Evolutionary conservation across 2,329 filamentous ascomycete species (phyloP).

Genomic region (Trichoderma sp.): DNA sequence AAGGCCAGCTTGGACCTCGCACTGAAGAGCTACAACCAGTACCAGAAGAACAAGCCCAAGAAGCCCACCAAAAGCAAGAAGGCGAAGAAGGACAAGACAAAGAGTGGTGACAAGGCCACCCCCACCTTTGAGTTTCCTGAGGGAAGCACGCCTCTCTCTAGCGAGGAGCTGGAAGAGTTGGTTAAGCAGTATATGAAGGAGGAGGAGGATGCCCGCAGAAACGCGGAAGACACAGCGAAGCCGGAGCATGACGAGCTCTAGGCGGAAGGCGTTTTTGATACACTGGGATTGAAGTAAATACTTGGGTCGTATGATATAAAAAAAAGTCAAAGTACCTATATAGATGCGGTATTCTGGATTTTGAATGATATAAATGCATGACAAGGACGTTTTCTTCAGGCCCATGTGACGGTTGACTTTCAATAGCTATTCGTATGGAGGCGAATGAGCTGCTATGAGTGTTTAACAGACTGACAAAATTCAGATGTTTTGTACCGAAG

Average conservation of each 20-base stretch:
- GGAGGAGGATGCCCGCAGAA: conserved; percentile 31
- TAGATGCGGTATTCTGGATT: conserved; percentile 7
- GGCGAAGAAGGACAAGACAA: conserved; percentile 42
- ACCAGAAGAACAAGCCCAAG: conserved; percentile 47
- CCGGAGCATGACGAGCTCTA: conserved; percentile 41
- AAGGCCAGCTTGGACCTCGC: conserved; percentile 70
- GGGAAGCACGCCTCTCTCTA: conserved; percentile 38
- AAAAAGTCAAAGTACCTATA: conserved; percentile 5
- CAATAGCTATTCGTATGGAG: neutral
- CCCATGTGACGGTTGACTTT: neutral
- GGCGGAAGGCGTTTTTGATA: conserved; percentile 14
- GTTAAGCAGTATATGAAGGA: conserved; percentile 38
- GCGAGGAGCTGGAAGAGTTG: conserved; percentile 56
- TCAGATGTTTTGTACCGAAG: neutral
- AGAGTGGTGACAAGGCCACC: conserved; percentile 37
- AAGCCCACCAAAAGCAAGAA: conserved; percentile 47
- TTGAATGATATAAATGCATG: neutral
- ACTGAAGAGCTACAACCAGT: conserved; percentile 63
- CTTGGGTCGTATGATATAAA: conserved; percentile 1
- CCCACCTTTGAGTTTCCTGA: conserved; percentile 44
- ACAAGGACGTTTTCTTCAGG: neutral
- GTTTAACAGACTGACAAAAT: neutral
- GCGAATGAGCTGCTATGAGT: neutral
- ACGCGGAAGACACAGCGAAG: conserved; percentile 31
- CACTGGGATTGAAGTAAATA: conserved; percentile 11